phyloP scores from a whole-genome alignment of 805 yeast species.

The Blastobotrys peoriensis region DNA sequence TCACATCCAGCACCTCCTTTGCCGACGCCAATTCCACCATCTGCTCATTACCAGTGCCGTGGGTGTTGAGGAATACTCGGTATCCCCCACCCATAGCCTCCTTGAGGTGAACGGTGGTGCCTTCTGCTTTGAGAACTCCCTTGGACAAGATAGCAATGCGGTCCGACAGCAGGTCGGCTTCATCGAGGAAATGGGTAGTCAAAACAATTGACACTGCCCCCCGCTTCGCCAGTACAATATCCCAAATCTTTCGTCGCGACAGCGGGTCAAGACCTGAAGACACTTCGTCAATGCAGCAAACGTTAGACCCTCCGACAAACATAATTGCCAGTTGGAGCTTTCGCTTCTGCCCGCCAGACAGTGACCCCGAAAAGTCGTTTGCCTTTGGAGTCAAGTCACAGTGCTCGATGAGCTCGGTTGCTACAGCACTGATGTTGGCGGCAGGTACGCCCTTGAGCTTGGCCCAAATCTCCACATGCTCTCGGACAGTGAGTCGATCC shows the following conservation, averaged over 20 bases:
- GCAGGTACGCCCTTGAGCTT: slow-evolving; percentile 26
- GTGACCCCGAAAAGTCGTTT: slow-evolving; percentile 17
- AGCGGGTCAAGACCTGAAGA: slow-evolving; percentile 34
- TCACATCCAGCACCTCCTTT: slow-evolving; percentile 22
- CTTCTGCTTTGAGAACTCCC: slow-evolving; percentile 28
- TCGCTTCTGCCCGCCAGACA: slow-evolving; percentile 34
- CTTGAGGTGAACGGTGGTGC: slow-evolving; percentile 30
- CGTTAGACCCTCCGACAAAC: slow-evolving; percentile 32
- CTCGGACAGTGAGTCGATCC: slow-evolving; percentile 31
- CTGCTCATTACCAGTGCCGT: slow-evolving; percentile 25
- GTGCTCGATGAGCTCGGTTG: slow-evolving; percentile 19
- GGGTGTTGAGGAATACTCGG: slow-evolving; percentile 22
- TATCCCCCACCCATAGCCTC: slow-evolving; percentile 31
- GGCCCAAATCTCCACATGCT: slow-evolving; percentile 31
- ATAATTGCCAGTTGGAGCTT: slow-evolving; percentile 33
- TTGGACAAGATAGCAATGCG: slow-evolving; percentile 30
- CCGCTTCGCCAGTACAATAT: slow-evolving; percentile 27
- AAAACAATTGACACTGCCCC: slow-evolving; percentile 27
- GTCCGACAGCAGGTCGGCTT: slow-evolving; percentile 33
- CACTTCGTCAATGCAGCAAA: slow-evolving; percentile 34
- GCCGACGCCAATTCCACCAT: slow-evolving; percentile 20
- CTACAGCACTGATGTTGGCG: slow-evolving; percentile 15
- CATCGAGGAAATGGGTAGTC: slow-evolving; percentile 34
- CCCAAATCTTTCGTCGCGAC: slow-evolving; percentile 33
- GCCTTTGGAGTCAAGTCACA: slow-evolving; percentile 28